A percentile compares a stretch with the other conserved stretches of the same genome.
Conservation (phyloP, 2,329 filamentous ascomycete genomes). For the Exophiala calicioides region DNA sequence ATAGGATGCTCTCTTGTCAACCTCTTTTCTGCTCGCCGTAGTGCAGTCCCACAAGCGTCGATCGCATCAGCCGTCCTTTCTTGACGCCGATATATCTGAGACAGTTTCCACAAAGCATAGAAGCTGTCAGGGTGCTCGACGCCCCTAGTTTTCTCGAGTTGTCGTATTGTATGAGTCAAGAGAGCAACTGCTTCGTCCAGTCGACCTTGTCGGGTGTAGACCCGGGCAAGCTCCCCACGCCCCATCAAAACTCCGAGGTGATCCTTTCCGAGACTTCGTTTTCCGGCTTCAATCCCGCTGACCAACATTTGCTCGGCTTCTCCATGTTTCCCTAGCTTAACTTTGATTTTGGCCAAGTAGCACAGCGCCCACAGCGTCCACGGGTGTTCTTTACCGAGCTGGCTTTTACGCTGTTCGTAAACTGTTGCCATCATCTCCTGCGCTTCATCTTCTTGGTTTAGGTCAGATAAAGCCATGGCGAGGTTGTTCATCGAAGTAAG, state of each 20-base stretch:
- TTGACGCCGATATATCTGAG: neutral
- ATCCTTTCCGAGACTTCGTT: conserved; percentile 2
- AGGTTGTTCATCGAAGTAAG: conserved; percentile 7
- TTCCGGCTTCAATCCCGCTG: conserved; percentile 2
- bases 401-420: conserved; percentile 11
- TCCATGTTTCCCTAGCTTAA: conserved; percentile 52
- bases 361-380: conserved; percentile 29
- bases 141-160: neutral
- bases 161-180: neutral
- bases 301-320: conserved; percentile 64
- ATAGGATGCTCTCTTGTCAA: conserved; percentile 2
- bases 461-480: conserved; percentile 19
- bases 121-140: conserved; percentile 6
- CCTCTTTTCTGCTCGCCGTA: neutral
- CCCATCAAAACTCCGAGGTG: conserved; percentile 6
- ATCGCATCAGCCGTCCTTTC: neutral
- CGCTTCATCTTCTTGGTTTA: conserved; percentile 18
- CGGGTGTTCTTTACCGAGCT: conserved; percentile 28
- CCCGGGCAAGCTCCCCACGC: conserved; percentile 3
- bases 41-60: neutral
- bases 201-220: conserved; percentile 5
- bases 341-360: conserved; percentile 21
- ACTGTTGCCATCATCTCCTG: conserved; percentile 20
- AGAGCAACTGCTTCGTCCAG: neutral
- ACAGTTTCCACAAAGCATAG: conserved; percentile 4